Evolutionary conservation across 2,329 filamentous ascomycete species (phyloP), one percentile per base, ranked within the genome.

Genomic region (Apiospora marii): DNA sequence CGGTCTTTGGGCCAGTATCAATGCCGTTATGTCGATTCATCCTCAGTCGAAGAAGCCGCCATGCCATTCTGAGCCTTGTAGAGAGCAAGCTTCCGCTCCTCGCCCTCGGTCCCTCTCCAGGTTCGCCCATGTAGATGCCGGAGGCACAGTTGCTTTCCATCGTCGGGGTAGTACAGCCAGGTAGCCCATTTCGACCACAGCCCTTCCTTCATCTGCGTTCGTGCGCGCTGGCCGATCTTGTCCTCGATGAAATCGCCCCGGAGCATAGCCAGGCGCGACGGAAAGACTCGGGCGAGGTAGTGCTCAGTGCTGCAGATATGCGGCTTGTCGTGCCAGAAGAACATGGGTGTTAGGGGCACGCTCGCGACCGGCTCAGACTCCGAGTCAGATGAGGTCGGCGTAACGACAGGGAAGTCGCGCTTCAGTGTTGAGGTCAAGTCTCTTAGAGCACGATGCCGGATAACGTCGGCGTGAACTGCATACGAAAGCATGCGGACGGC

Each of bases 301-400:
- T 90, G 88, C 1, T 79, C 75, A 0, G 82, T 84, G 4, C 83
- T 84, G 0, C 85, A 87, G 2, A 90, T 73, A 72, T 90, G 88
- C 0, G 88, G 87, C 75, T 90, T 90, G 73, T 90, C 88, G 71
- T 89, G 87, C 88, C 88, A 90, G 76, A 89, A 88, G 79, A 89
- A 90, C 71, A 90, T 82, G 0, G 88, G 88, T 0, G 88, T 89
- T 53, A 90, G 77, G 0, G 86, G 85, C 0, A 89, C 67, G 6
- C 68, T 70, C 6, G 67, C 6, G 12, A 6, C n/a, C 19, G 34
- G 8, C 30, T 24, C 58, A n/a, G 19, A 7, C 19, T 48, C 19
- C 10, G 30, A 7, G 27, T 22, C 19, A 1, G 46, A 49, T 13
- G 34, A 64, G 2, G 19, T n/a, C 8, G 58, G 41, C 12, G 58